phyloP scores from a whole-genome alignment of 192 early-diverging fungal genomes.

The Mycoemilia scoparia region DNA sequence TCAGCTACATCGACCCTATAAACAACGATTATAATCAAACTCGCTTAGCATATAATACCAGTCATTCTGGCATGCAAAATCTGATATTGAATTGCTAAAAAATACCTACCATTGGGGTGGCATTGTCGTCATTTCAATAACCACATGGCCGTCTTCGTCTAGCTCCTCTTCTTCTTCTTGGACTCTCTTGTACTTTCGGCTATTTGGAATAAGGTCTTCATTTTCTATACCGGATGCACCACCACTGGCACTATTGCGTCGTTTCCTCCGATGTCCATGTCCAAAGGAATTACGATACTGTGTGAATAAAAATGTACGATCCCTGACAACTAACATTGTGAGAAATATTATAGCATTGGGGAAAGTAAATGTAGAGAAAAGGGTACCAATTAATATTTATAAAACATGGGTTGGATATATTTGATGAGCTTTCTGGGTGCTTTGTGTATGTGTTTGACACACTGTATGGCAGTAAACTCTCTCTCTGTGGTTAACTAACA shows the following conservation, averaged over 20 bases:
- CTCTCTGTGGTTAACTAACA: too few relatives aligned
- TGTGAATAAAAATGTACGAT: conserved; percentile 73
- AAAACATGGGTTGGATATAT: too few relatives aligned
- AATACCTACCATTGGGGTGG: conserved; percentile 91
- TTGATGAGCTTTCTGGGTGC: too few relatives aligned
- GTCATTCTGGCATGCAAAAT: conserved; percentile 44
- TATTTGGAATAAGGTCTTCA: conserved; percentile 1
- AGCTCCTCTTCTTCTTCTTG: conserved; percentile 30
- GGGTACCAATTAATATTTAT: too few relatives aligned
- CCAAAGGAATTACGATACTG: conserved; percentile 86
- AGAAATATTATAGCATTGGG: not conserved
- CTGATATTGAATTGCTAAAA: conserved; percentile 47
- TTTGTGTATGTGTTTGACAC: too few relatives aligned
- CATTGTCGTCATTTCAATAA: conserved; percentile 75
- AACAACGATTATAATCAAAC: conserved; percentile 31
- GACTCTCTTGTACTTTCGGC: conserved; percentile 2
- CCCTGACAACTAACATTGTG: not conserved
- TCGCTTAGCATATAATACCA: too few relatives aligned
- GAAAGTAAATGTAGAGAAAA: too few relatives aligned
- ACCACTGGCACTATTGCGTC: conserved; percentile 9
- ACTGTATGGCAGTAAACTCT: too few relatives aligned
- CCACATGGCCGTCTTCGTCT: conserved; percentile 54
- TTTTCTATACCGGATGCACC: conserved; percentile 4
- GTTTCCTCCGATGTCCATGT: conserved; percentile 30
- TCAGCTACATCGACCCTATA: not conserved